Conservation (phyloP, 108 stramenopile species). For the Chaetoceros tenuissimus region DNA sequence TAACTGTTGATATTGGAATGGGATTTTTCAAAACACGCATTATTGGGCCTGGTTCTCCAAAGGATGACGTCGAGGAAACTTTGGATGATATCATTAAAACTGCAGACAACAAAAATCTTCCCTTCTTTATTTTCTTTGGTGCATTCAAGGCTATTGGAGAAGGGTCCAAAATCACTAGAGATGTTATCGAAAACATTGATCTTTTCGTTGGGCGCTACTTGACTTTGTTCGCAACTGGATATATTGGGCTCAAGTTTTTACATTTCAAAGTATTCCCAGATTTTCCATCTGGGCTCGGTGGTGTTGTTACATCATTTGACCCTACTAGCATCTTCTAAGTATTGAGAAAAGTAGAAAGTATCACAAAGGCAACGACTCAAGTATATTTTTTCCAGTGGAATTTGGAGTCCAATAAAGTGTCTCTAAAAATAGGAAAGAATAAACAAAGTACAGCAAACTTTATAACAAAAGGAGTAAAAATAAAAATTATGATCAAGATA, state of each 20-base stretch:
- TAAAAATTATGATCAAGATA: no score
- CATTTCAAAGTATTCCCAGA: slow-evolving; percentile 91
- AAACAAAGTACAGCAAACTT: no score
- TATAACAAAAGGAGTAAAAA: no score
- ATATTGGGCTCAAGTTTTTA: slow-evolving; percentile 84
- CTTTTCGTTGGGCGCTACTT: slow-evolving; percentile 85
- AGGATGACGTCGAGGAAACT: slow-evolving; percentile 16
- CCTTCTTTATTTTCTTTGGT: slow-evolving; percentile 47
- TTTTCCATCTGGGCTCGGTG: slow-evolving; percentile 48
- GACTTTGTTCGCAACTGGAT: slow-evolving; percentile 71
- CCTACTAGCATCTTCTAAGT: no score
- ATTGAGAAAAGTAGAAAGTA: no score
- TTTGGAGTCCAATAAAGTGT: no score
- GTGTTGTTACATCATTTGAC: no score
- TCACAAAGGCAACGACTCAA: no score
- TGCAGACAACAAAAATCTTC: slow-evolving; percentile 23
- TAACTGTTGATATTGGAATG: slow-evolving; percentile 78
- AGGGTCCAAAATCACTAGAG: slow-evolving; percentile 37
- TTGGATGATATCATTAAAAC: slow-evolving; percentile 23
- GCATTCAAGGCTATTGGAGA: slow-evolving; percentile 63
- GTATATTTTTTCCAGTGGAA: no score
- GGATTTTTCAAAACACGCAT: slow-evolving; percentile 77
- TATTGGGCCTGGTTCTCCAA: slow-evolving; percentile 53
- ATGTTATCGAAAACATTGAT: slow-evolving; percentile 71
- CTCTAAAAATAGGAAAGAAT: no score